These are phyloP conservation scores for Vachellia pachyceras DNA, from an alignment of 306 rosid species.

Conservation along the genomic window DNA sequence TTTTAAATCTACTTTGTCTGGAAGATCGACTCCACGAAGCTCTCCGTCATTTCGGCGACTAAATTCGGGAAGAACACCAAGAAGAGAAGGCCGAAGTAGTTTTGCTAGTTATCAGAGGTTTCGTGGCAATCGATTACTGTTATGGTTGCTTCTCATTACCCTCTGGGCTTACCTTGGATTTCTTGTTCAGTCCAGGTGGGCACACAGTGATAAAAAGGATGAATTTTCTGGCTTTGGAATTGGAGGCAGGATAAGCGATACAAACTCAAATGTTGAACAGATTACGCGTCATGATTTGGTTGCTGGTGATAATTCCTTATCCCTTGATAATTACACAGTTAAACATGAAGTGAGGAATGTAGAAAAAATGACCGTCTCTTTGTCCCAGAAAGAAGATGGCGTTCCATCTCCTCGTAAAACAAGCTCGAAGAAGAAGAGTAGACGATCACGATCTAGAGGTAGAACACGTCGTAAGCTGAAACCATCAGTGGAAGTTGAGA, in stretches of 20 bases:
- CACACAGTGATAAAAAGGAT: constrained; percentile 62
- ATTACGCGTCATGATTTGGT: constrained; percentile 50
- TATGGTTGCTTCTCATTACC: constrained; percentile 80
- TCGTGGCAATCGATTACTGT: constrained; percentile 64
- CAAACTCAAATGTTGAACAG: constrained; percentile 45
- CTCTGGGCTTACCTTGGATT: constrained; percentile 93
- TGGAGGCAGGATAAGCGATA: constrained; percentile 54
- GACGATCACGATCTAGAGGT: constrained; percentile 49
- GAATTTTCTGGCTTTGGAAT: constrained; percentile 67
- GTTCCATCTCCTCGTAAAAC: constrained; percentile 48
- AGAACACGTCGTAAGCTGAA: constrained; percentile 61
- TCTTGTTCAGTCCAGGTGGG: constrained; percentile 88
- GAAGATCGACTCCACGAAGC: constrained; percentile 60
- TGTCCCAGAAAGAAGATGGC: constrained; percentile 51
- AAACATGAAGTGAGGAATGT: constrained; percentile 41
- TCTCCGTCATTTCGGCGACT: constrained; percentile 72
- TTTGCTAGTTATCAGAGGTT: constrained; percentile 54
- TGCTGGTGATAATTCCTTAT: constrained; percentile 36
- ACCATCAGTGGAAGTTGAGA: constrained; percentile 43
- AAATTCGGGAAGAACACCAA: constrained; percentile 61
- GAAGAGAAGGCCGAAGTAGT: constrained; percentile 66
- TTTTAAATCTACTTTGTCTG: constrained; percentile 60
- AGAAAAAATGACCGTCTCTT: constrained; percentile 50
- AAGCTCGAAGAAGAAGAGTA: constrained; percentile 63
- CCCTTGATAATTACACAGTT: constrained; percentile 44